phyloP scores from a whole-genome alignment of 106 monocot genomes.

The Posidonia australis region DNA sequence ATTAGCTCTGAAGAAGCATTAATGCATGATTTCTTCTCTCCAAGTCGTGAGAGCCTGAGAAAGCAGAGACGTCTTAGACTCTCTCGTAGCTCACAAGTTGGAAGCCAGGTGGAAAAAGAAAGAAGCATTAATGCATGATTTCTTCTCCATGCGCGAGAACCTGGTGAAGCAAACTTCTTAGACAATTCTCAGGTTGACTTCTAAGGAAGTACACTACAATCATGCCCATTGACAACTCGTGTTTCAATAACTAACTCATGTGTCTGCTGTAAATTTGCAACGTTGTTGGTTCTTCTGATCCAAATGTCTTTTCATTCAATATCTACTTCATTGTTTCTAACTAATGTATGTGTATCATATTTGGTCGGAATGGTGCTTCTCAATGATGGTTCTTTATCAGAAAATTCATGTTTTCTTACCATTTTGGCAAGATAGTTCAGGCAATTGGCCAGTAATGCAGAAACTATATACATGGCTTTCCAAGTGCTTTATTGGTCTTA shows the following conservation, averaged over 20 bases:
- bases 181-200: not conserved
- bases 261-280: not conserved
- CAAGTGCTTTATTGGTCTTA: too few species aligned
- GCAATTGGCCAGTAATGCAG: too few species aligned
- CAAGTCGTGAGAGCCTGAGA: constrained; percentile 54
- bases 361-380: too few species aligned
- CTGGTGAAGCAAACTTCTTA: not conserved
- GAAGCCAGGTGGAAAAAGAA: not conserved
- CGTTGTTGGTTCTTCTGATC: not conserved
- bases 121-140: too few species aligned
- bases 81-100: constrained; percentile 9
- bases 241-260: not conserved
- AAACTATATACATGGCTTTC: too few species aligned
- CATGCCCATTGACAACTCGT: too few species aligned
- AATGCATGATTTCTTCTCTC: constrained; percentile 64
- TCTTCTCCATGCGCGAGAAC: too few species aligned
- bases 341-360: too few species aligned
- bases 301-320: not conserved
- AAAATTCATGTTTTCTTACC: too few species aligned
- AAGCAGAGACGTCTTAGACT: constrained; percentile 40
- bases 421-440: too few species aligned
- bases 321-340: not conserved
- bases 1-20: constrained; percentile 75
- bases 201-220: not conserved
- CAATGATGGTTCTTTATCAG: too few species aligned